phyloP scores from a whole-genome alignment of 352 stramenopile species.

The Pythium guiyangense region DNA sequence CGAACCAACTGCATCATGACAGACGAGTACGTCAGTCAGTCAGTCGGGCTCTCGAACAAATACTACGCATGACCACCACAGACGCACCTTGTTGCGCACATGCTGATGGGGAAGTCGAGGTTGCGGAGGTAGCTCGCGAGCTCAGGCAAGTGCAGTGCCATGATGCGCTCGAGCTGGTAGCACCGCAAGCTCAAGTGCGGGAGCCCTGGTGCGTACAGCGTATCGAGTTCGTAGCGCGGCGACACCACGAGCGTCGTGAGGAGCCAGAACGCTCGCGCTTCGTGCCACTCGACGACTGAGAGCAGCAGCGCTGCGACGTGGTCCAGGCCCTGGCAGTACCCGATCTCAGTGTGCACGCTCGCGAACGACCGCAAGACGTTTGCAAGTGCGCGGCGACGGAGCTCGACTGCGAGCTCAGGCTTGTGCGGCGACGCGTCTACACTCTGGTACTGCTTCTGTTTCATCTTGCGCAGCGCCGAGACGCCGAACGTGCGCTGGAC shows the following conservation, averaged over 20 bases:
- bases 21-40: no score
- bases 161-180: slow-evolving; percentile 58
- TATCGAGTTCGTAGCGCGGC: slow-evolving; percentile 51
- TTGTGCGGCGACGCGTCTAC: not conserved
- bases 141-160: slow-evolving; percentile 33
- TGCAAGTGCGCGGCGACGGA: slow-evolving; percentile 30
- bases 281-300: slow-evolving; percentile 64
- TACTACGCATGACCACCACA: no score
- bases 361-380: slow-evolving; percentile 64
- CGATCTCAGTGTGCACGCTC: slow-evolving; percentile 62
- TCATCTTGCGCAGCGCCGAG: slow-evolving; percentile 38
- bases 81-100: slow-evolving; percentile 62
- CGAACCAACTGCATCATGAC: slow-evolving; percentile 58
- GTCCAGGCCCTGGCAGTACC: slow-evolving; percentile 79
- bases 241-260: slow-evolving; percentile 50
- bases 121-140: slow-evolving; percentile 38
- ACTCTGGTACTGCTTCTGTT: slow-evolving; percentile 17
- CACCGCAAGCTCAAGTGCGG: slow-evolving; percentile 60
- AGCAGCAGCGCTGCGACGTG: slow-evolving; percentile 59
- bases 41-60: no score
- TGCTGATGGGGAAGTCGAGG: slow-evolving; percentile 69
- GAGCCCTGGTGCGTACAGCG: slow-evolving; percentile 53
- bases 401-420: slow-evolving; percentile 20
- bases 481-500: slow-evolving; percentile 67
- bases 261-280: slow-evolving; percentile 66